Percentiles rank a stretch among this genome's conserved stretches.
phyloP scores from a whole-genome alignment of 495 filamentous ascomycete species.

The Xylaria scruposa region DNA sequence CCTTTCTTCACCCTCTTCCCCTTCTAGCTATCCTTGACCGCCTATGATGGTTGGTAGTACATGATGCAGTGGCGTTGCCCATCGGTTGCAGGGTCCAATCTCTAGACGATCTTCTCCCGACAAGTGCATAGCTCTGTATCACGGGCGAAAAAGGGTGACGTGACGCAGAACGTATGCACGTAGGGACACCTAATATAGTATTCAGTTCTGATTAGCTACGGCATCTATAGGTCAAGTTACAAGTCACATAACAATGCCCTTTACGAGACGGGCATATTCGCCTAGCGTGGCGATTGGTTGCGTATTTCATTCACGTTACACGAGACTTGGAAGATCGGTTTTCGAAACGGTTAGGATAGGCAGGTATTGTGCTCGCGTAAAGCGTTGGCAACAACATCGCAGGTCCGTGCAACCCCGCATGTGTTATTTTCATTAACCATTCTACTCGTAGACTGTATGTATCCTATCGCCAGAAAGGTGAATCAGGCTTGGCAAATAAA shows the following conservation, averaged over 20 bases:
- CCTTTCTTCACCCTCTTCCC: not conserved
- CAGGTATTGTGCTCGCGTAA: slow-evolving; percentile 2
- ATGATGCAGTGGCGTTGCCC: not conserved
- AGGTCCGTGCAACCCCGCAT: not conserved
- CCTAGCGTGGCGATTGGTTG: not conserved
- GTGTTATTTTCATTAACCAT: slow-evolving; percentile 10
- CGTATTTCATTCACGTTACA: not conserved
- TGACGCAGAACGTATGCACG: not conserved
- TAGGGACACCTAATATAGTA: not conserved
- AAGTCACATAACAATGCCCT: not conserved
- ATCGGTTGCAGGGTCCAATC: not conserved
- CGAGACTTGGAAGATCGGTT: not conserved
- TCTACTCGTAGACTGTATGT: slow-evolving; percentile 7
- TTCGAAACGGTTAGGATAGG: not conserved
- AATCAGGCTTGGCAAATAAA: not conserved
- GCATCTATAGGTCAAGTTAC: not conserved
- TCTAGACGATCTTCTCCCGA: not conserved
- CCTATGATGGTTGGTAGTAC: not conserved
- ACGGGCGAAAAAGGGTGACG: slow-evolving; percentile 1
- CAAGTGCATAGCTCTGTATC: not conserved
- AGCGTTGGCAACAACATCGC: not conserved
- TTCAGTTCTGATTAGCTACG: not conserved
- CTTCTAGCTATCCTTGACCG: not conserved
- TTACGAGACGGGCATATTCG: not conserved
- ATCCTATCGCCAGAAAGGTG: not conserved